Base-by-base conservation (phyloP, 306 rosid genomes). In the Astragalus glycyphyllos region DNA sequence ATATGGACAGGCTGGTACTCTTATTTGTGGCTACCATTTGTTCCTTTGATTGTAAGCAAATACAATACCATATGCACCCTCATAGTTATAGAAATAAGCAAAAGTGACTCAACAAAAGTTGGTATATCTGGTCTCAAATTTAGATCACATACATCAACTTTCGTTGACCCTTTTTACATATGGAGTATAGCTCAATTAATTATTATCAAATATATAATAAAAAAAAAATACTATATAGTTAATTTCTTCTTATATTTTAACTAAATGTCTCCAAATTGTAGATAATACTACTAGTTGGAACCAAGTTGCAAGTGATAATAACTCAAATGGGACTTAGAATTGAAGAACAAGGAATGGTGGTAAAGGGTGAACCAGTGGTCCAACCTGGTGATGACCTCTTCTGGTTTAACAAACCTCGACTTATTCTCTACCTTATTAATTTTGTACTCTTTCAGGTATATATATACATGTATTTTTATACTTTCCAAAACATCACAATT, bases 401-500 rank as follows among this genome's bases (percentile, higher is more conserved):
- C 64, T 94, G 99, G 97, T 91, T 94, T 45, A 84, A 83, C 44
- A 69, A 85, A 9, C 99, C 99, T 7, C 65, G 77, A 0, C 87
- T 90, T 58, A 68, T 91, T 58, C 99, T 94, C 62, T 79, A 73
- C 76, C 92, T 94, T 23, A 89, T 94, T 53, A 87, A 91, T 62
- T 94, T 90, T 44, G 95, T 87, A 7, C 96, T 91, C 55, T 94
- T 94, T 83, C 97, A 89, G 96, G 97, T 90, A 60, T 7, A 5
- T 7, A 1, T 54, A 34, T 23, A 0, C 1, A 6, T 34, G 38
- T 34, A 34, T 34, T 2, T 9, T 38, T 5, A 8, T 17, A 11
- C 8, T 57, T 12, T 57, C 11, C 7, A 29, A 20, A 54, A 11
- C 62, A 58, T 9, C 7, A 58, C 32, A 42, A 10, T 73, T 60